Evolutionary conservation across 495 filamentous ascomycete species (phyloP).

Genomic region (Halenospora varia): DNA sequence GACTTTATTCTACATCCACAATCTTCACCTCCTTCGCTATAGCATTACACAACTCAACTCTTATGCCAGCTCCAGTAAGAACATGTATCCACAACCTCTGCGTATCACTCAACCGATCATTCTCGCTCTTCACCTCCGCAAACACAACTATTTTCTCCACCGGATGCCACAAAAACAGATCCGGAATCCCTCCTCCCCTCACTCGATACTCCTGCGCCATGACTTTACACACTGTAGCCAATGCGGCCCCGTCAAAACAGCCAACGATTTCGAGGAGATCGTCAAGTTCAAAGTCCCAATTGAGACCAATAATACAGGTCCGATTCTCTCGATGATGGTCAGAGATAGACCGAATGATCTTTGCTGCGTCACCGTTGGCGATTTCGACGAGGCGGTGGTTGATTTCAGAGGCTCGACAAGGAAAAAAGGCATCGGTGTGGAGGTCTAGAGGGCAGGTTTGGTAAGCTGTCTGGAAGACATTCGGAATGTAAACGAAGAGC

Average conservation of each 20-base stretch:
- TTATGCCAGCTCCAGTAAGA: slow-evolving; percentile 73
- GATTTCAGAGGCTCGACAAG: slow-evolving; percentile 78
- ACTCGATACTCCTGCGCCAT: slow-evolving; percentile 92
- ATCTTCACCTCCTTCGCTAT: slow-evolving; percentile 60
- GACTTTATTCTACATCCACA: no score
- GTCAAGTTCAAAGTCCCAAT: slow-evolving; percentile 82
- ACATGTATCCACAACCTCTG: slow-evolving; percentile 97
- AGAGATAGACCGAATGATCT: slow-evolving; percentile 65
- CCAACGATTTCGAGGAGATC: slow-evolving; percentile 78
- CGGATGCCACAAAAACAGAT: slow-evolving; percentile 81
- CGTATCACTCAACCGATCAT: slow-evolving; percentile 93
- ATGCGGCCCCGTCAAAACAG: slow-evolving; percentile 74
- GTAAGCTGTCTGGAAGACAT: slow-evolving; percentile 93
- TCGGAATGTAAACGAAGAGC: slow-evolving; percentile 88
- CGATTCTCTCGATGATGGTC: slow-evolving; percentile 57
- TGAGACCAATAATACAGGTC: slow-evolving; percentile 83
- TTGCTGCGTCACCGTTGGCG: slow-evolving; percentile 64
- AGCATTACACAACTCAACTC: slow-evolving; percentile 85
- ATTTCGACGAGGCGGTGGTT: slow-evolving; percentile 85
- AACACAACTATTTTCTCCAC: slow-evolving; percentile 67
- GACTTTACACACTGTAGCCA: slow-evolving; percentile 84
- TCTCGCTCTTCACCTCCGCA: slow-evolving; percentile 89
- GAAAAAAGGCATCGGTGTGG: slow-evolving; percentile 91
- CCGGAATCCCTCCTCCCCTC: slow-evolving; percentile 83
- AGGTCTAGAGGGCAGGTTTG: slow-evolving; percentile 93